Evolutionary conservation across 768 basidiomycete genomes (phyloP), one percentile per base, ranked within the genome.

Genomic region (Termitomyces sp.): DNA sequence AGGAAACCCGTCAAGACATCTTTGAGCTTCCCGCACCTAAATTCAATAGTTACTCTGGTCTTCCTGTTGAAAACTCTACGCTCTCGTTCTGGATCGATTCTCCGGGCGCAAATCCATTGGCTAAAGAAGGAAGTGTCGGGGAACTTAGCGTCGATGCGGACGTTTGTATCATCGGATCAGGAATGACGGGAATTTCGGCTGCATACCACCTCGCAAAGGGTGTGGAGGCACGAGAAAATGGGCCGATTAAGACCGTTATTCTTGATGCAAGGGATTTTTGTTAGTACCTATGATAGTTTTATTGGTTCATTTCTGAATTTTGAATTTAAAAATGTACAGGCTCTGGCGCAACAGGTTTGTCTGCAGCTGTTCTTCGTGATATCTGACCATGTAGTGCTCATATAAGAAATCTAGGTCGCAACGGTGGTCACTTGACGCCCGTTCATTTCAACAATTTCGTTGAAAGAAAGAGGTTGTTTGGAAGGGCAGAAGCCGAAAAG

Each of bases 211-310:
- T 94, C 32, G 75, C 84, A 5, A 74, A 77, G 56, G 63, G 66
- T 9, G 48, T 70, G 47, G 66, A 61, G 43, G 61, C 67, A 57
- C 48, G 64, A 61, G 51, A 57, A 41, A 56, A 46, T 9, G 57
- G 40, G 5, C 49, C 20, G 5, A 38, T 44, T 12, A 60, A 23
- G 20, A 41, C 41, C 30, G 84, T 87, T 14, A 74, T 95, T 9
- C 70, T 97, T 13, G 94, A 96, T 68, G 95, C 93, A 5, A 76
- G 95, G 64, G 88, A 92, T 64, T 88, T 95, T 71, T 90, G 93
- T 93, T 18, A 72, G 23, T 40, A 16, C 46, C 47, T 43, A 58
- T 56, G 43, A 49, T 23, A 10, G 50, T 57, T 6, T 47, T 18
- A n/a, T 32, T 49, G 28, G 36, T n/a, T 35, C 63, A 16, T 43